Conservation (phyloP, 192 early-diverging fungal genomes). For the Mycoemilia scoparia region DNA sequence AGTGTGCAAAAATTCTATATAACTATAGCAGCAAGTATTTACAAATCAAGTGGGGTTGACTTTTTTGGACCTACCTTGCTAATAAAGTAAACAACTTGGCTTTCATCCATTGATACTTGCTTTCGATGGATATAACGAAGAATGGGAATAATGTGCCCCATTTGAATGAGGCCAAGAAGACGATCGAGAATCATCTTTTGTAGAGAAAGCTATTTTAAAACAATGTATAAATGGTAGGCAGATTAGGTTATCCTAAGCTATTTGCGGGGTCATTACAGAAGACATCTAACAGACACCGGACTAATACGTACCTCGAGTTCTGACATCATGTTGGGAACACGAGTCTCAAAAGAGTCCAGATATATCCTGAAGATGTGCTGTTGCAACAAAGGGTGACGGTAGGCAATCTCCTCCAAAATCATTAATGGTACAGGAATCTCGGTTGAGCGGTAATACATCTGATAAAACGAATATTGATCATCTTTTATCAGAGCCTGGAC, state of each 20-base stretch:
- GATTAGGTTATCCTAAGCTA: no score
- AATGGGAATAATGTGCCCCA: slow-evolving; percentile 42
- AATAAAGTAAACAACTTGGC: slow-evolving; percentile 49
- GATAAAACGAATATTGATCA: slow-evolving; percentile 37
- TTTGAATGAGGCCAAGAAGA: slow-evolving; percentile 43
- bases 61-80: no score
- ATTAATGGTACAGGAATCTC: slow-evolving; percentile 40
- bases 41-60: no score
- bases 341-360: slow-evolving; percentile 37
- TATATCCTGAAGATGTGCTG: slow-evolving; percentile 42
- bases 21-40: no score
- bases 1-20: no score
- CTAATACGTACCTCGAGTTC: slow-evolving; percentile 34
- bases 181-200: slow-evolving; percentile 49
- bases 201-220: slow-evolving; percentile 37
- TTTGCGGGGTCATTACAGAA: background rate
- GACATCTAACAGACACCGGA: background rate
- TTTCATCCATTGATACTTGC: slow-evolving; percentile 43
- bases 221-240: background rate
- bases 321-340: slow-evolving; percentile 31
- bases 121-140: slow-evolving; percentile 36
- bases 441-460: slow-evolving; percentile 44
- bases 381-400: slow-evolving; percentile 47
- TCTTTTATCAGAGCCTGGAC: slow-evolving; percentile 39
- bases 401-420: slow-evolving; percentile 60